Evolutionary conservation across 2,329 filamentous ascomycete genomes (phyloP).

Genomic region (Fusarium sp.): DNA sequence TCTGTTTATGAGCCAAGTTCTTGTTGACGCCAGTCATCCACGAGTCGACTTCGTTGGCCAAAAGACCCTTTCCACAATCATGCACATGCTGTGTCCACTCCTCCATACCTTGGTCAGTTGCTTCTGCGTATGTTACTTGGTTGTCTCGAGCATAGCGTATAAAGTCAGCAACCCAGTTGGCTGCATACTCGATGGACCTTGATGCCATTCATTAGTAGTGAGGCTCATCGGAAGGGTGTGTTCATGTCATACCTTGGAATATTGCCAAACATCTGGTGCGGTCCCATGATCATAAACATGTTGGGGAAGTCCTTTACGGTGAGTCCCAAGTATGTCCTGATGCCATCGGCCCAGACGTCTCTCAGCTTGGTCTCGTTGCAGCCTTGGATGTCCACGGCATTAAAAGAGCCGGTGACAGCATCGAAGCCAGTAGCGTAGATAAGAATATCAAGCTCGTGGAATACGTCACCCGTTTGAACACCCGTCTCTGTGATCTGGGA

Average conservation of each 20-base stretch:
- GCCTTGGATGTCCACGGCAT: constrained; percentile 55
- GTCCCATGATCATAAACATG: constrained; percentile 58
- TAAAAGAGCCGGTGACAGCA: constrained; percentile 45
- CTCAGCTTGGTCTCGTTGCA: constrained; percentile 51
- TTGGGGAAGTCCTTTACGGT: constrained; percentile 56
- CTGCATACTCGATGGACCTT: constrained; percentile 52
- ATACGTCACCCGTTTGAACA: constrained; percentile 14
- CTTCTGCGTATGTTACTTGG: constrained; percentile 50
- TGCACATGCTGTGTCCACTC: constrained; percentile 60
- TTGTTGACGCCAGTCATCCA: constrained; percentile 67
- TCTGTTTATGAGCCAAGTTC: constrained; percentile 57
- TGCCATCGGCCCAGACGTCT: constrained; percentile 50
- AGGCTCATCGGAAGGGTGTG: accelerated
- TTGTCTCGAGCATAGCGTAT: constrained; percentile 47
- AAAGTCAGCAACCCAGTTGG: constrained; percentile 50
- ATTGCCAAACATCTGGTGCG: constrained; percentile 56
- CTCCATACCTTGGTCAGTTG: constrained; percentile 51
- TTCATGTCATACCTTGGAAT: constrained; percentile 45
- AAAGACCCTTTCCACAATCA: constrained; percentile 54
- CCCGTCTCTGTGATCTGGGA: constrained; percentile 27
- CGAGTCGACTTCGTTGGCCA: constrained; percentile 53
- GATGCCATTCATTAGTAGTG: background rate
- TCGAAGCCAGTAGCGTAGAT: constrained; percentile 40
- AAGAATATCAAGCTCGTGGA: constrained; percentile 34
- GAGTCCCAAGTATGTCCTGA: constrained; percentile 54